These are phyloP conservation scores for Polytrichum commune DNA, from an alignment of 225 moss, liverwort and hornwort species.

Conservation along the genomic window DNA sequence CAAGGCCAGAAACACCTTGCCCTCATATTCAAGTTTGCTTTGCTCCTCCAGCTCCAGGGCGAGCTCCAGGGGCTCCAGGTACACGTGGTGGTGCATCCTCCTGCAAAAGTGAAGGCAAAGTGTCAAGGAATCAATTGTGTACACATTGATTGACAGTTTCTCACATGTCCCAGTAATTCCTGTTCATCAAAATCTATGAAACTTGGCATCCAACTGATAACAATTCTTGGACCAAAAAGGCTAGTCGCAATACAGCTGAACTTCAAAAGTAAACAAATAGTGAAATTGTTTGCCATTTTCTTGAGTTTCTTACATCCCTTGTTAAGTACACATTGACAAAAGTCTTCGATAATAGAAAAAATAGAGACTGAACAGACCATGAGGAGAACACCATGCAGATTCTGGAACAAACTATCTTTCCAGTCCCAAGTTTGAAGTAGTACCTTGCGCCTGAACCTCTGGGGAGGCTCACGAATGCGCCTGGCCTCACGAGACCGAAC, in stretches of 20 bases:
- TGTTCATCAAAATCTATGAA: not conserved
- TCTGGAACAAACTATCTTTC: too few relatives aligned
- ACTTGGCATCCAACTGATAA: not conserved
- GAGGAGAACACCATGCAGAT: too few relatives aligned
- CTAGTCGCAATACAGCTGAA: not conserved
- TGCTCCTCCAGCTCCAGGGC: conserved; percentile 39
- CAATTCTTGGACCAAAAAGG: not conserved
- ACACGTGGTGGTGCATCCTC: conserved; percentile 57
- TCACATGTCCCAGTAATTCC: not conserved
- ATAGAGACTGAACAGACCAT: not conserved
- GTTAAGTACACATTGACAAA: not conserved
- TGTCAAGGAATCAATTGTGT: not conserved
- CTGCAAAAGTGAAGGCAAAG: conserved; percentile 8
- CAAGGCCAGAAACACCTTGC: too few relatives aligned
- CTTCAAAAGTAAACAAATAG: not conserved
- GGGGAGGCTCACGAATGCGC: conserved; percentile 27
- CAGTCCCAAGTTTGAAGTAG: not conserved
- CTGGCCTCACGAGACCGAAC: conserved; percentile 20
- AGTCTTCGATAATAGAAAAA: not conserved
- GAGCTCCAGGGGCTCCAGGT: conserved; percentile 44
- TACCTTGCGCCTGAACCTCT: conserved; percentile 33
- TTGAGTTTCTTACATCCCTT: not conserved
- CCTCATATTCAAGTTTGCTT: conserved; percentile 11
- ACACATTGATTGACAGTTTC: not conserved
- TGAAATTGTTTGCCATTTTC: not conserved